Evolutionary conservation across 2,329 filamentous ascomycete species (phyloP), one percentile per base, ranked within the genome.

Genomic region (Calonectria honghensis): DNA sequence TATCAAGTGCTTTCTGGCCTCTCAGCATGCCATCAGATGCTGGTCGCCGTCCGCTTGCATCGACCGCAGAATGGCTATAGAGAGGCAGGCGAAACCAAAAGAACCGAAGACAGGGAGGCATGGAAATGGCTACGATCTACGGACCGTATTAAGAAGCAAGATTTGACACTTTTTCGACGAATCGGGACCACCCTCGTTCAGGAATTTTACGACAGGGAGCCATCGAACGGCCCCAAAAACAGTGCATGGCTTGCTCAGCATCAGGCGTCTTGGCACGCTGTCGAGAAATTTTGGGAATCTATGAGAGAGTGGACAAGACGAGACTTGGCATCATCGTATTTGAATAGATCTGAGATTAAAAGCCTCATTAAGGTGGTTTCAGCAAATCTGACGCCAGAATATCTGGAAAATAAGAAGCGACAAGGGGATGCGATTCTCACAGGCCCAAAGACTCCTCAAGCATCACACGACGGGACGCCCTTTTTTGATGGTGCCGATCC

Each of bases 271-370:
- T 24, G 20, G 29, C 39, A 27, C 7, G 39, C 52, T 2, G 9
- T 69, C 0, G 52, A 69, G 37, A 59, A 61, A 24, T 69, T 59
- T 20, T 50, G 67, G 67, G 39, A 24, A 7, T 35, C 39, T n/a
- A 61, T 61, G 31, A 35, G 39, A 51, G 20, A 24, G 31, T 7
- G 14, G n/a, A 31, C 39, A 2, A 45, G 18, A 13, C 18, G 24
- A 16, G 35, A 50, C n/a, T 61, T 61, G 35, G 2, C 6, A 2
- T n/a, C 3, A 39, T 61, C 52, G 10, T 29, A 11, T 35, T n/a
- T 69, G 29, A 37, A 31, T 29, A 9, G 0, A 9, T 6, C 20
- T 10, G 67, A 61, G 29, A 20, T 69, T 27, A 9, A 37, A 5
- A 35, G 39, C 29, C 52, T 61, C 29, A 52, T 69, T 16, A 29